Percentiles rank a stretch among this genome's conserved stretches.
These are phyloP conservation scores for Podospora comata DNA, from an alignment of 495 filamentous ascomycete species.

Conservation along the genomic window DNA sequence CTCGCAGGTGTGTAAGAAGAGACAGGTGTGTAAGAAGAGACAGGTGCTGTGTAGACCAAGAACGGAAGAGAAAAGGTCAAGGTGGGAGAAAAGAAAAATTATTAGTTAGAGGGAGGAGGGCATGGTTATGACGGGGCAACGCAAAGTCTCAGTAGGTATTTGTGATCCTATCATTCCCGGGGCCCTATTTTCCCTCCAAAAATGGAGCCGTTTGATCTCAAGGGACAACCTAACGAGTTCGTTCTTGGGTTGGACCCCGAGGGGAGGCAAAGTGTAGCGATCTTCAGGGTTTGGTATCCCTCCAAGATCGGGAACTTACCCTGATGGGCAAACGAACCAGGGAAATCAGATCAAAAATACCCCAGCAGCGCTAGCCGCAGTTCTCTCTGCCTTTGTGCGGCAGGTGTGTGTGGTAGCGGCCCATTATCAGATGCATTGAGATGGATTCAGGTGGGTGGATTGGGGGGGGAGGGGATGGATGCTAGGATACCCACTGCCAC, in stretches of 20 bases:
- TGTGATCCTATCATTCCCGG: background rate
- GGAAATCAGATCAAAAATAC: background rate
- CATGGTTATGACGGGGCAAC: background rate
- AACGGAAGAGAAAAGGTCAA: background rate
- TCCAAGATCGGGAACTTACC: slow-evolving; percentile 6
- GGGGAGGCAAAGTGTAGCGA: slow-evolving; percentile 12
- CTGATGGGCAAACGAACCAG: background rate
- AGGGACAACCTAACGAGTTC: background rate
- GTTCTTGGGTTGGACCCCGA: background rate
- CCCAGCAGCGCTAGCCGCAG: slow-evolving; percentile 1
- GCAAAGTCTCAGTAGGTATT: background rate
- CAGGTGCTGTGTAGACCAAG: background rate
- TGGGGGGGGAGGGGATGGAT: background rate
- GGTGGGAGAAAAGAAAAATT: background rate
- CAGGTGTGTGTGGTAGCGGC: background rate
- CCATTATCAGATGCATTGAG: background rate
- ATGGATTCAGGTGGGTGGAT: background rate
- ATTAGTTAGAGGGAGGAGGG: background rate
- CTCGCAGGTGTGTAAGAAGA: background rate
- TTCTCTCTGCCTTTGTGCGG: background rate
- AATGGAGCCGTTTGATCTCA: background rate
- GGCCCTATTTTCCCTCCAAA: background rate
- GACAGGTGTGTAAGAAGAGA: background rate
- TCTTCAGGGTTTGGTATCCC: slow-evolving; percentile 3
- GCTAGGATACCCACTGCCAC: background rate